These are phyloP conservation scores for Pleurotus cornucopiae DNA, from an alignment of 768 basidiomycete species.

Conservation along the genomic window DNA sequence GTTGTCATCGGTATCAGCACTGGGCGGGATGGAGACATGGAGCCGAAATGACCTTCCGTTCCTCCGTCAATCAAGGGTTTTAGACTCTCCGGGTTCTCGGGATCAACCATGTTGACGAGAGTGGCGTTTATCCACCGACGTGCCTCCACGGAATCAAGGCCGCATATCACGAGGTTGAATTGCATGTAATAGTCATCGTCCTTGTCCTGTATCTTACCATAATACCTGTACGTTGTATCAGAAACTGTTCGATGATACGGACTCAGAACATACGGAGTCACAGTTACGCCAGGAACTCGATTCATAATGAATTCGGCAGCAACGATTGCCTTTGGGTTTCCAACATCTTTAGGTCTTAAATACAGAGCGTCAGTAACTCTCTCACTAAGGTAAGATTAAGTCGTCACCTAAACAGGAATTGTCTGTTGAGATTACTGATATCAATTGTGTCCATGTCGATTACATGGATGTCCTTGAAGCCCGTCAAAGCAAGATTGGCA, in stretches of 20 bases:
- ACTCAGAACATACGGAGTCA: conserved; percentile 75
- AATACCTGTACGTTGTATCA: conserved; percentile 54
- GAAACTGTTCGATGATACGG: background rate
- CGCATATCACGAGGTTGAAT: conserved; percentile 96
- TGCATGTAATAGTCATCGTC: conserved; percentile 92
- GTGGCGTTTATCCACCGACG: conserved; percentile 99
- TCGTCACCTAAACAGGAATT: conserved; percentile 90
- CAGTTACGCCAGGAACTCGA: conserved; percentile 91
- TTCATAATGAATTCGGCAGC: conserved; percentile 98
- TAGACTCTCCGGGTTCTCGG: conserved; percentile 87
- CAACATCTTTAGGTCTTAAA: conserved; percentile 83
- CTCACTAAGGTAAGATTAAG: background rate
- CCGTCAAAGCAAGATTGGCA: conserved; percentile 91
- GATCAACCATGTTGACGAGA: conserved; percentile 89
- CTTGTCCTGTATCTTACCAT: conserved; percentile 98
- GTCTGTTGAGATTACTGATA: conserved; percentile 96
- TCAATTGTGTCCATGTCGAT: conserved; percentile 99
- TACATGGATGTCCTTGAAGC: conserved; percentile 98
- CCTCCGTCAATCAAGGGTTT: conserved; percentile 98
- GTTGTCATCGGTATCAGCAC: background rate
- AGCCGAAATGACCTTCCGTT: conserved; percentile 72
- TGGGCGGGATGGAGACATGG: background rate
- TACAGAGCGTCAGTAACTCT: conserved; percentile 4
- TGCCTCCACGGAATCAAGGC: conserved; percentile 95
- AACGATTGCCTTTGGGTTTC: conserved; percentile 87